Evolutionary conservation across 1,139 yeast species (phyloP), one percentile per base, ranked within the genome.

Genomic region (Pichia sp.): DNA sequence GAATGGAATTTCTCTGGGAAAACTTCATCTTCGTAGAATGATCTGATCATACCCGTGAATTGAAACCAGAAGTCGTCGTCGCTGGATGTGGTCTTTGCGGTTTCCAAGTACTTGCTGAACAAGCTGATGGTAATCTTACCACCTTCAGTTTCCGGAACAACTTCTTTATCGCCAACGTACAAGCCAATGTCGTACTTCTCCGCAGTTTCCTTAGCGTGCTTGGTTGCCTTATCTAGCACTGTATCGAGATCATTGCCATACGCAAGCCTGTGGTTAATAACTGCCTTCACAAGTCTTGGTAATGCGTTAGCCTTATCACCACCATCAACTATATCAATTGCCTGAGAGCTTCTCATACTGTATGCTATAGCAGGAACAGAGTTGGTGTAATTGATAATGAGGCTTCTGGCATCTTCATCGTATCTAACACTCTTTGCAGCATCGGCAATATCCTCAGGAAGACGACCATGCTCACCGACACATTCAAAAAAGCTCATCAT

Each of bases 291-390:
- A 43, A 59, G 59, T 46, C 74, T 78, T 1, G 81, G 79, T 31
- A 74, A 57, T 0, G 78, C 74, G 49, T 74, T 74, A 3, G 73
- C 57, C 50, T 77, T 78, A 18, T 68, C 67, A 29, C 85, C 86
- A 20, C 84, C 84, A 12, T 55, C 42, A 32, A 77, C 62, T 8
- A 77, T 64, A 51, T 77, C 83, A 26, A 70, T 63, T 1, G 84
- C 81, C 50, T 75, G 80, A 2, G 82, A 68, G 0, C 84, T 75
- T 35, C 66, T 63, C 30, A 76, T 63, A 20, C 69, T 56, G 43
- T 62, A 73, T 30, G 60, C 61, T 16, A 43, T 38, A 36, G 47
- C 44, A 6, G 46, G 39, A 10, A 52, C 48, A 3, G 42, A 23
- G 5, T 49, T 44, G 33, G 69, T 52, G 44, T 60, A 60, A 3